Conservation (phyloP, 129 eudicot genomes). For the Silybum marianum region DNA sequence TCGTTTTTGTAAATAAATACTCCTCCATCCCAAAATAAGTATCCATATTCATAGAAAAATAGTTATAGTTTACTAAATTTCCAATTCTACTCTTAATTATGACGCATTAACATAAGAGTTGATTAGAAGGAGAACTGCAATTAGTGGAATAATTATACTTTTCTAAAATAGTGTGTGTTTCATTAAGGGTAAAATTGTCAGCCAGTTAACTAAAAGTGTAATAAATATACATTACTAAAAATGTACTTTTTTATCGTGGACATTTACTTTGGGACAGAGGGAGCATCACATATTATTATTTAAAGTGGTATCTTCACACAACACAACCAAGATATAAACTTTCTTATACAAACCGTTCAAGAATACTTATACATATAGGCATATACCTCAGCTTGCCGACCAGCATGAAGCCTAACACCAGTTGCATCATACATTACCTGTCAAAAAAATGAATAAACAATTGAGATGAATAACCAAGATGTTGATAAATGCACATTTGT, state of each 20-base stretch:
- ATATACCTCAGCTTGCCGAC: conserved; percentile 92
- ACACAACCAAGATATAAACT: neutral
- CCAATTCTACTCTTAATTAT: neutral
- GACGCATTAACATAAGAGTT: neutral
- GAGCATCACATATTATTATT: neutral
- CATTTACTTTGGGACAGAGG: neutral
- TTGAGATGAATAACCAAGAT: neutral
- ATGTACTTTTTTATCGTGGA: neutral
- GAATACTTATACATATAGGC: conserved; percentile 11
- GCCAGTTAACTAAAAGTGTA: neutral
- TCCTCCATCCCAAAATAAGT: neutral
- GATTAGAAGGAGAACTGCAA: neutral
- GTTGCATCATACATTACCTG: conserved; percentile 97
- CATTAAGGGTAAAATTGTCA: neutral
- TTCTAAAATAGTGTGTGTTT: neutral
- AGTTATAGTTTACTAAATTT: neutral
- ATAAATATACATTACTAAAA: neutral
- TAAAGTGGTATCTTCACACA: neutral
- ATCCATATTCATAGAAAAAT: neutral
- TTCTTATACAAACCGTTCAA: neutral
- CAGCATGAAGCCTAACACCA: conserved; percentile 95
- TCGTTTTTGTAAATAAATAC: neutral
- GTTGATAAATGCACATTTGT: neutral
- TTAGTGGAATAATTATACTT: neutral
- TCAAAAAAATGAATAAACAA: conserved; percentile 18